Conservation (phyloP, 192 early-diverging fungal genomes). For the Umbelopsis isabellina region DNA sequence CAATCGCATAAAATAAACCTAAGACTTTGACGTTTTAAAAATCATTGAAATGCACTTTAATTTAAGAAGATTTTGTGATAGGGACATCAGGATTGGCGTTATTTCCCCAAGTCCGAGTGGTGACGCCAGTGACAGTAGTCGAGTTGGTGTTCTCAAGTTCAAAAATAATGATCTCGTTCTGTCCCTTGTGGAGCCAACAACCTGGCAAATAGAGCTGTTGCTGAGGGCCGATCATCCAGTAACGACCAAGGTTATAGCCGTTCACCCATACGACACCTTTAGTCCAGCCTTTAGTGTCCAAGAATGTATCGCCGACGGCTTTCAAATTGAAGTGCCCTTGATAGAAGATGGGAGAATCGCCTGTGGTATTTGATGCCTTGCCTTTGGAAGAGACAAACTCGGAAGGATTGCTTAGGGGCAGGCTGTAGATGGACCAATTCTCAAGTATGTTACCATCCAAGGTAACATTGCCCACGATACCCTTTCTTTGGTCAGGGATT, state of each 20-base stretch:
- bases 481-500: constrained; percentile 19
- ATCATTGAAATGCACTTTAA: too few relatives aligned
- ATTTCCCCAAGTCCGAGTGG: background rate
- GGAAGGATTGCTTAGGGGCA: constrained; percentile 11
- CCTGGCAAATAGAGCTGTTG: constrained; percentile 15
- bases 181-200: background rate
- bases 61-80: background rate
- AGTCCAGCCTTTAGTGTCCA: constrained; percentile 3
- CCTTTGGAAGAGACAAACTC: background rate
- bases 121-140: background rate
- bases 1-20: background rate
- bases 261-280: constrained; percentile 17
- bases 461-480: constrained; percentile 15
- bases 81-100: constrained; percentile 1
- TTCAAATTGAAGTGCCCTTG: background rate
- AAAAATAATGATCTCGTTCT: constrained; percentile 8
- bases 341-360: constrained; percentile 11
- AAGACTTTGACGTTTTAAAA: too few relatives aligned
- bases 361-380: background rate
- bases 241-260: constrained; percentile 13
- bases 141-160: background rate
- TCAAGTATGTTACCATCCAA: background rate
- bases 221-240: constrained; percentile 19
- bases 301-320: background rate
- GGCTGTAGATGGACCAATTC: constrained; percentile 7